Base-by-base conservation (phyloP, 2,329 filamentous ascomycete species). In the Aspergillus sp. region DNA sequence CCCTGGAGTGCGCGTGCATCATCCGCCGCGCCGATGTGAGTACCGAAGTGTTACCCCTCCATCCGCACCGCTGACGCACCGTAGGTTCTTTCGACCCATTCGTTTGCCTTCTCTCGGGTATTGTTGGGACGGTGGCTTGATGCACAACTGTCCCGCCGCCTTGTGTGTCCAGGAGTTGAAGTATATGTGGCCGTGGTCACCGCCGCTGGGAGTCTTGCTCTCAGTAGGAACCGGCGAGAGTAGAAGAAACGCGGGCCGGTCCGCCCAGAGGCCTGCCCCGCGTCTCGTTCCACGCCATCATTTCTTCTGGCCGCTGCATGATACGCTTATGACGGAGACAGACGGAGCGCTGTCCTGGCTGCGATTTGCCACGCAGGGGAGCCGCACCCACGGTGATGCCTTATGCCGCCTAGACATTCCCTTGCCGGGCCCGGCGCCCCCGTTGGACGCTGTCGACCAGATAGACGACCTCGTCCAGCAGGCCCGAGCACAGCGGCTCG, bases 81-180 rank as follows among this genome's bases (percentile, higher is more conserved):
- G 2, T 38, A 47, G 45, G 13, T 20, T 40, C 4, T 47, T 47
- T 47, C 24, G 45, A 7, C 45, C 45, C 10, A 33, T 47, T 47
- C n/a, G 14, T 10, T 19, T 47, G 45, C 17, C 45, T 10, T 19
- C 30, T 14, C 45, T 47, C 22, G 45, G 45, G 9, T 26, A 47
- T 19, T 47, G 45, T 33, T 47, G 45, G 45, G 45, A 47, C 22
- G 45, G 45, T 16, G 45, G 45, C 32, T 24, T 47, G 45, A 33
- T 19, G 30, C 30, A 47, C 32, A 47, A 47, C 32, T 33, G 19
- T 20, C 45, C 33, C 24, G 33, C 33, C 17, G 45, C n/a, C n/a
- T 33, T 47, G 13, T 47, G 32, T 30, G 16, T 17, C n/a, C 32
- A 38, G 13, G 45, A 47, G 30, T n/a, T 47, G 16, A 26, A 47